Evolutionary conservation across 805 yeast genomes (phyloP).

Genomic region (Cyberlindnera misumaiensis): DNA sequence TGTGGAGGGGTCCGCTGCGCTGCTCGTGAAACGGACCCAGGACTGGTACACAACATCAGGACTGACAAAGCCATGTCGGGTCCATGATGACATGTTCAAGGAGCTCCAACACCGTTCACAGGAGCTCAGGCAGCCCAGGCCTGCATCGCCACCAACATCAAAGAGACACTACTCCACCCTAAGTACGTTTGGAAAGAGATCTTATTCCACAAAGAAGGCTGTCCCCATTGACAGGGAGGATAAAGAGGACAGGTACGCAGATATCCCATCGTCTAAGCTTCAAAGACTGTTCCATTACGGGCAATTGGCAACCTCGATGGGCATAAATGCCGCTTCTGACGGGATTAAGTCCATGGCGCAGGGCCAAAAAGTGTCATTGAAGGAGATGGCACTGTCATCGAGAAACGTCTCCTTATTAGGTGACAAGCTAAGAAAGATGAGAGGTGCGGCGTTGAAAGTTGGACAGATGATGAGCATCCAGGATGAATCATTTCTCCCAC

Average conservation of each 20-base stretch:
- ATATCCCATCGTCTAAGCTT: slow-evolving; percentile 83
- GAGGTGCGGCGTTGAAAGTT: slow-evolving; percentile 97
- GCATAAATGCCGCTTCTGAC: slow-evolving; percentile 74
- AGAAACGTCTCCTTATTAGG: slow-evolving; percentile 84
- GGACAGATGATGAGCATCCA: slow-evolving; percentile 98
- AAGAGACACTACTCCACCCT: slow-evolving; percentile 4
- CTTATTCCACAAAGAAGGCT: slow-evolving; percentile 12
- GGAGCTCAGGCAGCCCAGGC: slow-evolving; percentile 4
- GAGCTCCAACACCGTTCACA: slow-evolving; percentile 9
- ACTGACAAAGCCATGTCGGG: slow-evolving; percentile 17
- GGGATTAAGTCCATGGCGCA: slow-evolving; percentile 62
- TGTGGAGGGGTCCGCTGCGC: slow-evolving; percentile 7
- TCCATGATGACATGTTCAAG: slow-evolving; percentile 21
- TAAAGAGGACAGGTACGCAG: slow-evolving; percentile 49
- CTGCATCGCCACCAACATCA: no score
- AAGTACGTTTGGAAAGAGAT: slow-evolving; percentile 6
- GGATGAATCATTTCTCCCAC: slow-evolving; percentile 78
- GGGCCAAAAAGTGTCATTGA: slow-evolving; percentile 44
- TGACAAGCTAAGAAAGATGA: slow-evolving; percentile 82
- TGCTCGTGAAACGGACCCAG: slow-evolving; percentile 9
- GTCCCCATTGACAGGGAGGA: slow-evolving; percentile 4
- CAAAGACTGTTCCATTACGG: slow-evolving; percentile 92
- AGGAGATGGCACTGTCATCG: slow-evolving; percentile 64
- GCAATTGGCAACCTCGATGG: slow-evolving; percentile 83
- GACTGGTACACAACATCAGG: slow-evolving; percentile 18